phyloP scores from a whole-genome alignment of 805 yeast genomes.

The Wickerhamomyces chaumierensis region DNA sequence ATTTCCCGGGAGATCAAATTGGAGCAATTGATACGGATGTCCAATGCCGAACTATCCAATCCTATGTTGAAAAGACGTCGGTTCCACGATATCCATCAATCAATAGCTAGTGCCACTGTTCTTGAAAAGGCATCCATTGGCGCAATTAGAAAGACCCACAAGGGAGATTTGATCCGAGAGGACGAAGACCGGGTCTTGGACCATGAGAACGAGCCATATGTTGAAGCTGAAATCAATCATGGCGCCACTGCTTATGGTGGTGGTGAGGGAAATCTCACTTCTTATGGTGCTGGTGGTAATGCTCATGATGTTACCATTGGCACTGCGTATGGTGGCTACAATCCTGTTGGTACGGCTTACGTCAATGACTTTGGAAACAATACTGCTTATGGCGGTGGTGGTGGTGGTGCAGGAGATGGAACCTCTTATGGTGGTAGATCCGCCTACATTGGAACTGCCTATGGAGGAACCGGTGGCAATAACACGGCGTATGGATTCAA shows the following conservation, averaged over 20 bases:
- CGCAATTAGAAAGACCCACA: slow-evolving; percentile 68
- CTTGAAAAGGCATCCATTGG: slow-evolving; percentile 44
- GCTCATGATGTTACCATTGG: too few relatives aligned
- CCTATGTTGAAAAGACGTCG: slow-evolving; percentile 66
- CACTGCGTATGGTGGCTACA: too few relatives aligned
- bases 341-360: too few relatives aligned
- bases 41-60: slow-evolving; percentile 67
- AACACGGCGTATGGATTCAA: neutral
- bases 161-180: slow-evolving; percentile 79
- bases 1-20: slow-evolving; percentile 42
- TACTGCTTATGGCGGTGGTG: too few relatives aligned
- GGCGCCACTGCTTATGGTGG: slow-evolving; percentile 6
- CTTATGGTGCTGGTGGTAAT: too few relatives aligned
- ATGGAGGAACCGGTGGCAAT: neutral
- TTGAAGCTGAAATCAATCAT: slow-evolving; percentile 20
- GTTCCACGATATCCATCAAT: slow-evolving; percentile 57
- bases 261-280: neutral
- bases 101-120: slow-evolving; percentile 57
- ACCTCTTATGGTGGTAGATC: too few relatives aligned
- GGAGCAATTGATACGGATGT: slow-evolving; percentile 46
- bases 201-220: slow-evolving; percentile 3
- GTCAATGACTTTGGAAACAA: too few relatives aligned
- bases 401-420: too few relatives aligned
- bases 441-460: neutral
- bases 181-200: slow-evolving; percentile 21